Evolutionary conservation across 1,284 basidiomycete species (phyloP).

Genomic region (Chondrostereum purpureum): DNA sequence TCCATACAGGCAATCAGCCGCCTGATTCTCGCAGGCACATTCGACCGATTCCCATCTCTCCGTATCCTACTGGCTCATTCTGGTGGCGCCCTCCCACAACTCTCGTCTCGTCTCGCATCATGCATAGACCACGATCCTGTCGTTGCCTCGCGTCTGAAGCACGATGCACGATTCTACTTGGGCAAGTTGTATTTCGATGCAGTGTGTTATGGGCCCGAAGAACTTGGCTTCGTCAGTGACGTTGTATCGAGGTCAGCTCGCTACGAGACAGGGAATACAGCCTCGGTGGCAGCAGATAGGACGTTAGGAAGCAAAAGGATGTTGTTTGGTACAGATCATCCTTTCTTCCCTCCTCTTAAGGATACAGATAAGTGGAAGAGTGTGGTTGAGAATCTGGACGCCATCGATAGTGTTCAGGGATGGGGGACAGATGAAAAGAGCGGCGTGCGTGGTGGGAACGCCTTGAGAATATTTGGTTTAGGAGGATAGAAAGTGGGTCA

Average conservation of each 20-base stretch:
- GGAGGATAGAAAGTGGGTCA: too few relatives aligned
- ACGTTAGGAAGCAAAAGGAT: conserved; percentile 50
- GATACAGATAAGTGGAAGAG: conserved; percentile 72
- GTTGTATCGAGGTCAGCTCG: conserved; percentile 55
- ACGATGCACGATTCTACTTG: conserved; percentile 78
- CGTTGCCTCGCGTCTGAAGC: conserved; percentile 64
- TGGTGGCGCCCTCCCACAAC: conserved; percentile 72
- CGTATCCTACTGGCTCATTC: conserved; percentile 79
- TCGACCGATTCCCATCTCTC: conserved; percentile 72
- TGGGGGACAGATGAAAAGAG: conserved; percentile 60
- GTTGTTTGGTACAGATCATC: conserved; percentile 84
- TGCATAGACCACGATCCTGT: conserved; percentile 81
- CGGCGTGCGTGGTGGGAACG: conserved; percentile 66
- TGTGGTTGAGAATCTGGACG: conserved; percentile 76
- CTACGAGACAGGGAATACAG: conserved; percentile 34
- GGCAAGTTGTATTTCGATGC: conserved; percentile 78
- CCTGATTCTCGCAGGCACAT: conserved; percentile 72
- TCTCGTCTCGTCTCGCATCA: conserved; percentile 76
- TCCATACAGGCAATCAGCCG: conserved; percentile 61
- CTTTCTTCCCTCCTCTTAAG: conserved; percentile 80
- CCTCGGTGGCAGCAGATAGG: conserved; percentile 24
- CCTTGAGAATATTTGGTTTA: conserved; percentile 59
- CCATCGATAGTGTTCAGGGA: conserved; percentile 57
- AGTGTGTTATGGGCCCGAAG: conserved; percentile 78
- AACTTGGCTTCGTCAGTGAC: conserved; percentile 69